These are phyloP conservation scores for Dothistroma pini DNA, from an alignment of 2,329 filamentous ascomycete species.

Conservation along the genomic window DNA sequence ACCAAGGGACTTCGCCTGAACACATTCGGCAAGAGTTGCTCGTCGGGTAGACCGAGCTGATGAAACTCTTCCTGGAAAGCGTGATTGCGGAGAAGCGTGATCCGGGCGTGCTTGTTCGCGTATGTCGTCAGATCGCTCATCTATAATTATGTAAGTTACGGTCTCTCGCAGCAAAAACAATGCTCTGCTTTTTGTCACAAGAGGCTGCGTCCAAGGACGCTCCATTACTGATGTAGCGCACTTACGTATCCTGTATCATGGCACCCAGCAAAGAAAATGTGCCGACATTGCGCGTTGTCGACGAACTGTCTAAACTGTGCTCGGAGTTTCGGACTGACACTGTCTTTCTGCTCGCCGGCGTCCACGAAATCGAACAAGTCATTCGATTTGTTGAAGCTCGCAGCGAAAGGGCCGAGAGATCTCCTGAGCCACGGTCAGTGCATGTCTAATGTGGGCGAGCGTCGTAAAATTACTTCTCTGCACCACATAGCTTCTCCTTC, in stretches of 20 bases:
- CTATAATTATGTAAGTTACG: not conserved
- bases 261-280: conserved; percentile 62
- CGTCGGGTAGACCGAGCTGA: conserved; percentile 49
- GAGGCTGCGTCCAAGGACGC: not conserved
- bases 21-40: conserved; percentile 48
- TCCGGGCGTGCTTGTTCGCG: conserved; percentile 44
- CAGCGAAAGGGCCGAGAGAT: not conserved
- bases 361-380: conserved; percentile 61
- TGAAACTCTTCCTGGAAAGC: conserved; percentile 53
- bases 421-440: not conserved
- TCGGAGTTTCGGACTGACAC: conserved; percentile 58
- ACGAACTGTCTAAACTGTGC: conserved; percentile 51
- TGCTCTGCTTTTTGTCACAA: too few relatives aligned
- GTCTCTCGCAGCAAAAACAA: not conserved
- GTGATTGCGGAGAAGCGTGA: conserved; percentile 55
- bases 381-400: conserved; percentile 50
- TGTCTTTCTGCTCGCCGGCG: conserved; percentile 58
- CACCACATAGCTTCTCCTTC: conserved; percentile 48
- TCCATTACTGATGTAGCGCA: not conserved
- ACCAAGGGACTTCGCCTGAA: conserved; percentile 46
- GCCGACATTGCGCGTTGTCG: conserved; percentile 59
- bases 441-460: not conserved
- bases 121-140: conserved; percentile 53
- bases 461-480: conserved; percentile 42
- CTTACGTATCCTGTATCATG: conserved; percentile 56